Evolutionary conservation across 495 filamentous ascomycete species (phyloP).

Genomic region (Neurospora sp.): DNA sequence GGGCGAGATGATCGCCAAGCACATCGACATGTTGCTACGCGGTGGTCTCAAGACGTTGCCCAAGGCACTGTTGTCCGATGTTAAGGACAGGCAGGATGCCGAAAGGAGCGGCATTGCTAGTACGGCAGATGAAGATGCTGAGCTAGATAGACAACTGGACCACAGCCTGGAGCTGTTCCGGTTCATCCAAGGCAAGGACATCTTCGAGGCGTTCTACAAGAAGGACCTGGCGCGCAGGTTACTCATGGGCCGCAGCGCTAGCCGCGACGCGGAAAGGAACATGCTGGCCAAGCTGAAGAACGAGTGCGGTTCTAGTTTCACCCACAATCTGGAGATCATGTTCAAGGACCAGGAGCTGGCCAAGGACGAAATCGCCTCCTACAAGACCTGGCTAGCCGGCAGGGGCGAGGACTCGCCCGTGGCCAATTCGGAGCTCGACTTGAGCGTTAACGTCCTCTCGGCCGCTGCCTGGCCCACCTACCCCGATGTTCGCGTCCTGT

Average conservation of each 20-base stretch:
- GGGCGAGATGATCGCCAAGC: constrained; percentile 97
- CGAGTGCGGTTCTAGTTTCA: constrained; percentile 88
- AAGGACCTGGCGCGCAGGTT: constrained; percentile 84
- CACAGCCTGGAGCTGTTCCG: constrained; percentile 88
- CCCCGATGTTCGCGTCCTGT: constrained; percentile 62
- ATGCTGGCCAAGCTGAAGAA: constrained; percentile 88
- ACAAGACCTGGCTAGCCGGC: constrained; percentile 42
- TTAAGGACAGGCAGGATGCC: constrained; percentile 37
- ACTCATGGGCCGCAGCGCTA: constrained; percentile 83
- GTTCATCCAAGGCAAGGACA: constrained; percentile 93
- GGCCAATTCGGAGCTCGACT: constrained; percentile 52
- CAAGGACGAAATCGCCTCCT: constrained; percentile 72
- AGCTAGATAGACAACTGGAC: constrained; percentile 82
- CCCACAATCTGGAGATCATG: constrained; percentile 96
- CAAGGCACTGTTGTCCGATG: constrained; percentile 41
- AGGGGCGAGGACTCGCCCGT: constrained; percentile 32
- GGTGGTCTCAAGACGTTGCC: constrained; percentile 77
- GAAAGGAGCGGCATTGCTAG: constrained; percentile 45
- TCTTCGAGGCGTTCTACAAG: constrained; percentile 99
- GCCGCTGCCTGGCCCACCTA: constrained; percentile 88
- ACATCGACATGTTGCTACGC: constrained; percentile 82
- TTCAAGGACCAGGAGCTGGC: constrained; percentile 95
- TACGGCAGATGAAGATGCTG: constrained; percentile 74
- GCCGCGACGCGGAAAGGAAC: constrained; percentile 86
- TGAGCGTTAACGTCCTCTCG: constrained; percentile 79